Evolutionary conservation across 495 filamentous ascomycete species (phyloP), one percentile per base, ranked within the genome.

Genomic region (Penicillium cosmopolitanum): DNA sequence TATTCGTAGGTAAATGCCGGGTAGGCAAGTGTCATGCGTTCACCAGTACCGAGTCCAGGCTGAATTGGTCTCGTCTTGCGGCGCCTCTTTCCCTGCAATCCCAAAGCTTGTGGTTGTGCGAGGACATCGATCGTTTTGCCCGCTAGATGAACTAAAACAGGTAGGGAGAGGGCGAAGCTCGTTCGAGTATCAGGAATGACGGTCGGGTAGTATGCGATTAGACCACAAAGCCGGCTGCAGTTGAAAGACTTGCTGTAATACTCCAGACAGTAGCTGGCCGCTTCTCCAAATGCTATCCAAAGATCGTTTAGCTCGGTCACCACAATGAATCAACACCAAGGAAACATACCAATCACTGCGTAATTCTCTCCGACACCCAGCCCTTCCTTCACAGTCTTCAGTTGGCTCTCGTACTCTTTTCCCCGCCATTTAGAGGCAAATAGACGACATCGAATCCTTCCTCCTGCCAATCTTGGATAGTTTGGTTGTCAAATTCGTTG

Each of bases 371-470:
- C 81, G 0, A 82, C 73, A 0, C 77, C 71, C 25, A 82, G 62
- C 4, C 73, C 69, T n/a, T 80, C 73, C 51, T 79, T 77, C 3
- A 82, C 70, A 12, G 66, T 64, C 52, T 67, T 63, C 52, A 91
- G 58, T 50, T 73, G 78, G 44, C 66, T 64, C 11, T 73, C 62
- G 63, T 88, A 89, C 4, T 82, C 75, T 53, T 84, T 82, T 4
- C 78, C 82, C 80, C 81, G 6, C 71, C 67, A 15, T 80, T 75
- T 60, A 85, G 77, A 0, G 86, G 80, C 0, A 89, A 50, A 60
- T 90, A 91, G 2, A 78, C 67, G 3, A 87, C 85, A 33, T 83
- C 71, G 69, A 90, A 91, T 13, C 87, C 88, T 62, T 92, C 88
- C 53, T 83, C 82, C 28, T 76, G 76, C 88, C 87, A 90, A 28